Base-by-base conservation (phyloP, 176 grass and related monocot species). In the maize (Zea mays) region DNA sequence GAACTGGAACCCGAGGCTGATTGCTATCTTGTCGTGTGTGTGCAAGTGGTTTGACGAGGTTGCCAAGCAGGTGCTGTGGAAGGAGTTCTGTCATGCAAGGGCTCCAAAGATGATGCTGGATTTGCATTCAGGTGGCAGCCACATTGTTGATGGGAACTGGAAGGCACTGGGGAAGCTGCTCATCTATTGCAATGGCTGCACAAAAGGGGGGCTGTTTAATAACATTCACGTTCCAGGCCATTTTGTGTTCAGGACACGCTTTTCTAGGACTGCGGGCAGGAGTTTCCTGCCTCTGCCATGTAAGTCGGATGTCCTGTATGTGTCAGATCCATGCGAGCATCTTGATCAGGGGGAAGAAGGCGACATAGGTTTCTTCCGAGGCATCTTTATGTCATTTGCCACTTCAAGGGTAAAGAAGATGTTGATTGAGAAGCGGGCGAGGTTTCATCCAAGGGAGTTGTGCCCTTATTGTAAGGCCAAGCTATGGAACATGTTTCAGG, bases 41-140 rank as follows among this genome's bases (percentile, higher is more conserved):
- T 99, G 96, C 87, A 99, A 99, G 62, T 99, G 96, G 96, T 99
- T 99, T 59, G 96, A 99, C 9, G 92, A 99, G 81, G 83, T 95
- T 7, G 90, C 90, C 19, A 95, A 89, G 65, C 78, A 81, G 43
- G 86, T 99, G n/a, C 78, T 99, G 5, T 99, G 96, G 96, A 99
- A 99, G 80, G 96, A 95, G 72, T 99, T 99, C 78, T 99, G 96
- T 74, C 90, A 87, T 51, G 79, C 90, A 41, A 88, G 96, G 81
- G 96, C 96, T 6, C 96, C 96, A 12, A 99, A 93, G 81, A 99
- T 99, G 96, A 99, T 99, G 96, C 87, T 89, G 51, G 96, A 99
- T 69, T 73, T 99, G 79, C 92, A 99, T 74, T 89, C 87, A 1
- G 86, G 75, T 68, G 96, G 96, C 70, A 92, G 92, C 62, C 96